Base-by-base conservation (phyloP, 139 green algal species). In the Trebouxia sp. region DNA sequence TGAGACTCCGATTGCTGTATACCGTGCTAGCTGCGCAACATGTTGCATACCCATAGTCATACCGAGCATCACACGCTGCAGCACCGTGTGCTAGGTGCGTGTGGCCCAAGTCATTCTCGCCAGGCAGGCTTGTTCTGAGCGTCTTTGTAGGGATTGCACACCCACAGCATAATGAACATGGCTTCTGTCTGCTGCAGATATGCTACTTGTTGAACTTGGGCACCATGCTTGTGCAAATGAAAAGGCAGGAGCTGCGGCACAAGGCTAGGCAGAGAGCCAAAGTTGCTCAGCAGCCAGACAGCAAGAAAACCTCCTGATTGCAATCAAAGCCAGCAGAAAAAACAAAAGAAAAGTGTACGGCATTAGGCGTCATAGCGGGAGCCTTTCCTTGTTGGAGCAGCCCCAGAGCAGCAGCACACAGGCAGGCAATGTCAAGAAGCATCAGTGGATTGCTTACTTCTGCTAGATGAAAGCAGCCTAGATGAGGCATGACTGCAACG, bases 231-330 rank as follows among this genome's bases (percentile, higher is more conserved):
- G 65, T 90, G n/a, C 37, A 66, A 39, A 88, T 90, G 86, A 90
- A 90, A 80, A 65, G 81, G 51, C 83, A 79, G 58, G 86, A 90
- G 76, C 81, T 90, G 41, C 32, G 39, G 65, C 78, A 81, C 79
- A 85, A 84, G 56, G 81, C 80, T 6, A 65, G 65, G 38, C 72
- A 84, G 81, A 53, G 65, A 38, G 65, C 48, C 12, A 56, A 24
- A 8, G 17, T 53, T 20, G 39, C 76, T 0, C 41, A 53, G 22
- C 5, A 7, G 10, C 67, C 20, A 35, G 67, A 77, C 10, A 53
- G 28, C 22, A 77, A 77, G 41, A 77, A 77, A 17, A 56, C 39
- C 26, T 56, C 41, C 41, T 77, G 4, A 72, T 22, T 15, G 1
- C 9, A 14, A 26, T 45, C 35, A 41, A 58, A 58, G 50, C 50